These are phyloP conservation scores for Avena atlantica DNA, from an alignment of 176 grass and related monocot species.

Conservation along the genomic window DNA sequence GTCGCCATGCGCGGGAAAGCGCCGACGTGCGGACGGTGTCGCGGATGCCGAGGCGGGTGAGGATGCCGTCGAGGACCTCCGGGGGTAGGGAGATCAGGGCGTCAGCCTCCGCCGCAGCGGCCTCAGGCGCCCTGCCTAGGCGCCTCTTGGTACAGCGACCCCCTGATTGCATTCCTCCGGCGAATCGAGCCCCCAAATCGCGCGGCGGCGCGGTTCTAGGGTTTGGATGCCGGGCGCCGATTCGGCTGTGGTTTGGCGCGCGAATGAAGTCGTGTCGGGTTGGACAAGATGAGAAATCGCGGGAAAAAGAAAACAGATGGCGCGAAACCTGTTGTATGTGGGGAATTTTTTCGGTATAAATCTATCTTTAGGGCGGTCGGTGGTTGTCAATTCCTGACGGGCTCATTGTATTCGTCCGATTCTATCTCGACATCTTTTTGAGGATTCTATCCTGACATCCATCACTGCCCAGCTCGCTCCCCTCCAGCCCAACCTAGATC, in stretches of 20 bases:
- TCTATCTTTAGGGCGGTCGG: too few relatives aligned
- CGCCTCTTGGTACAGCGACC: background rate
- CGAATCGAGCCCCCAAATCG: background rate
- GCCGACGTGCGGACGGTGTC: constrained; percentile 33
- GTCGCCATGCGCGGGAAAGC: constrained; percentile 44
- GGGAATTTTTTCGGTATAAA: too few relatives aligned
- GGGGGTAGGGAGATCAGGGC: constrained; percentile 11
- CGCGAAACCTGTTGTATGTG: too few relatives aligned
- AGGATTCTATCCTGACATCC: too few relatives aligned
- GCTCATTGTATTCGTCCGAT: too few relatives aligned
- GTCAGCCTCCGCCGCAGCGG: background rate
- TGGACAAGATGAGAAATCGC: background rate
- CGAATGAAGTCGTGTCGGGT: background rate
- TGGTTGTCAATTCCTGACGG: too few relatives aligned
- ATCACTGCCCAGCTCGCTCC: too few relatives aligned
- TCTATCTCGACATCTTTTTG: too few relatives aligned
- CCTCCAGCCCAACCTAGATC: too few relatives aligned
- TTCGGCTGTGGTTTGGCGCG: background rate
- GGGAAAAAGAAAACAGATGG: background rate
- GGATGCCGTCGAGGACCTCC: background rate
- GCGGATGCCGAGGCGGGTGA: constrained; percentile 24
- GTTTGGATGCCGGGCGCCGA: background rate
- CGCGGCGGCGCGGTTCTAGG: background rate
- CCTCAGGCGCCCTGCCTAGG: background rate
- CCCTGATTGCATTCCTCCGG: background rate